A percentile compares a stretch with the other conserved stretches of the same genome.
These are phyloP conservation scores for Pholiota microspora DNA, from an alignment of 768 basidiomycete species.

Conservation along the genomic window DNA sequence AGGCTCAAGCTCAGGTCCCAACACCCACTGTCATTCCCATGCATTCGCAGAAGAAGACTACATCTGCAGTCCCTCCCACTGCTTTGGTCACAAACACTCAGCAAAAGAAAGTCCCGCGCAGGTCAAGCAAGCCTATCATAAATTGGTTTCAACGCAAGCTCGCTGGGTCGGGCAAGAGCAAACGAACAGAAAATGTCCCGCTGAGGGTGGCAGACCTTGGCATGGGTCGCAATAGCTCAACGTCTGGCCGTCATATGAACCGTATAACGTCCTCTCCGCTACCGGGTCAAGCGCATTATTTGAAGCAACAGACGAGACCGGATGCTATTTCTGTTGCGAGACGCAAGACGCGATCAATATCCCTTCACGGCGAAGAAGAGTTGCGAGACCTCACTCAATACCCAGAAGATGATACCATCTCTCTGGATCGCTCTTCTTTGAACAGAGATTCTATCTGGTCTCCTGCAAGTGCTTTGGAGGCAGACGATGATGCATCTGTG, in stretches of 20 bases:
- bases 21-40: slow-evolving; percentile 9
- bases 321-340: slow-evolving; percentile 31
- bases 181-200: slow-evolving; percentile 43
- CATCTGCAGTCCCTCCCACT: slow-evolving; percentile 18
- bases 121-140: slow-evolving; percentile 82
- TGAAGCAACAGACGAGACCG: slow-evolving; percentile 30
- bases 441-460: slow-evolving; percentile 81
- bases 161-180: slow-evolving; percentile 60
- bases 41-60: slow-evolving; percentile 21
- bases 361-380: slow-evolving; percentile 59
- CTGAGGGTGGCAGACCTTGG: slow-evolving; percentile 30
- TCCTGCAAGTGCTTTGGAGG: slow-evolving; percentile 71
- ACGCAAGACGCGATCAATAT: slow-evolving; percentile 53
- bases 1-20: slow-evolving; percentile 8
- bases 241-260: slow-evolving; percentile 33
- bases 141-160: slow-evolving; percentile 91
- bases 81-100: slow-evolving; percentile 33
- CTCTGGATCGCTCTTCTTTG: slow-evolving; percentile 51
- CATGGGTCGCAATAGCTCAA: slow-evolving; percentile 29
- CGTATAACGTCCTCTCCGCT: slow-evolving; percentile 45
- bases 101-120: slow-evolving; percentile 62
- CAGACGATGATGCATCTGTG: slow-evolving; percentile 93
- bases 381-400: slow-evolving; percentile 34
- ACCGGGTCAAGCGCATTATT: slow-evolving; percentile 26
- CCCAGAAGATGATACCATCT: slow-evolving; percentile 47